Evolutionary conservation across 108 stramenopile genomes (phyloP).

Genomic region (Nitzschia sp.): DNA sequence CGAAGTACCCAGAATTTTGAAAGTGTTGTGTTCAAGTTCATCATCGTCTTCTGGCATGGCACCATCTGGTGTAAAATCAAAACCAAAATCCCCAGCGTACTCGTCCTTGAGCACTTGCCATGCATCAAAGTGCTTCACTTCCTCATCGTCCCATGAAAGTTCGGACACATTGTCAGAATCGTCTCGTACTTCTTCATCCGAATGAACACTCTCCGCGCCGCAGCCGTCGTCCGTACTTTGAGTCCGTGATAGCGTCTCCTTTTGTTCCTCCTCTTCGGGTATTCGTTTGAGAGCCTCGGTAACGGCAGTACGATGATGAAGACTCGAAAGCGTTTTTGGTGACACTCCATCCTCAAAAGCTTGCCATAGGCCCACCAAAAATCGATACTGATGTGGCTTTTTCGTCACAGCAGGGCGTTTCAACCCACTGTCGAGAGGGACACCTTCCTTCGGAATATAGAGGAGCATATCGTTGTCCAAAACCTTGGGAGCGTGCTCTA

Average conservation of each 20-base stretch:
- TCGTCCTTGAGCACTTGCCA: slow-evolving; percentile 84
- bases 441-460: slow-evolving; percentile 9
- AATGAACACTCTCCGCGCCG: slow-evolving; percentile 11
- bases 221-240: background rate
- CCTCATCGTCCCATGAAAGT: slow-evolving; percentile 41
- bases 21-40: slow-evolving; percentile 10
- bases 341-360: slow-evolving; percentile 49
- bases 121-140: slow-evolving; percentile 52
- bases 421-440: background rate
- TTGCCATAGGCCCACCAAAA: slow-evolving; percentile 44
- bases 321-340: slow-evolving; percentile 1
- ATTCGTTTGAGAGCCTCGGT: background rate
- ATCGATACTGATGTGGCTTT: slow-evolving; percentile 15
- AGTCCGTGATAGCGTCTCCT: background rate
- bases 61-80: slow-evolving; percentile 34
- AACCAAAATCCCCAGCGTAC: slow-evolving; percentile 76
- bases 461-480: slow-evolving; percentile 42
- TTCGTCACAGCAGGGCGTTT: slow-evolving; percentile 10
- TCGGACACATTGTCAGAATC: slow-evolving; percentile 31
- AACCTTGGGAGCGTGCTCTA: slow-evolving; percentile 12
- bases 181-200: slow-evolving; percentile 34
- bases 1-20: slow-evolving; percentile 57
- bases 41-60: slow-evolving; percentile 2
- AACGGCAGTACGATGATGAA: background rate
- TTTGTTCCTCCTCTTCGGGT: background rate